These are phyloP conservation scores for Gossypioides kirkii DNA, from an alignment of 345 rosid genomes.

Conservation along the genomic window DNA sequence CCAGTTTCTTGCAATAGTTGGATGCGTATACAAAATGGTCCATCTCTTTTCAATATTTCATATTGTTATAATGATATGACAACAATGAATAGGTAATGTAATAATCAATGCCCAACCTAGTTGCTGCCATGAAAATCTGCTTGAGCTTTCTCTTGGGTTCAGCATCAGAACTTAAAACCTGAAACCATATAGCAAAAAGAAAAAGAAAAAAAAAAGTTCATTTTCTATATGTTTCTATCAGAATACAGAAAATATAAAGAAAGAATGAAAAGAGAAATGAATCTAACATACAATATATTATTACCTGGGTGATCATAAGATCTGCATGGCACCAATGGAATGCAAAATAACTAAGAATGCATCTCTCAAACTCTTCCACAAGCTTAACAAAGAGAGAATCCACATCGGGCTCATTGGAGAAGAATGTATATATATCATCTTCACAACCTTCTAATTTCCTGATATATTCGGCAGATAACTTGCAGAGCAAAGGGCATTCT, in stretches of 20 bases:
- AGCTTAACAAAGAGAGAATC: constrained; percentile 79
- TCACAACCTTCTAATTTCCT: constrained; percentile 61
- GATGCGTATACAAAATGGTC: not conserved
- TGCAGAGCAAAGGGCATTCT: constrained; percentile 82
- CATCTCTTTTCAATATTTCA: not conserved
- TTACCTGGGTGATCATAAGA: constrained; percentile 71
- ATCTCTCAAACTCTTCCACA: constrained; percentile 87
- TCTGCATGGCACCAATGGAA: constrained; percentile 81
- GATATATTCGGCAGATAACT: constrained; percentile 77
- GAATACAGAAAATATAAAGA: not conserved
- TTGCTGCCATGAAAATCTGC: constrained; percentile 80
- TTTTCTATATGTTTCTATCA: not conserved
- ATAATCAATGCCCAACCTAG: constrained; percentile 39
- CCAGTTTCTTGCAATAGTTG: not conserved
- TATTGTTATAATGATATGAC: not conserved
- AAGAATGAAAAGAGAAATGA: not conserved
- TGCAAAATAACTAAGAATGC: constrained; percentile 84
- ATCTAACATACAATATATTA: not conserved
- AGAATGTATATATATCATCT: constrained; percentile 62
- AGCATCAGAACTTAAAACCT: constrained; percentile 54
- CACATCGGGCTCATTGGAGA: constrained; percentile 52
- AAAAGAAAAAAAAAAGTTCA: not conserved
- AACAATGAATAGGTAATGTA: not conserved
- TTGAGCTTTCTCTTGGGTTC: constrained; percentile 72
- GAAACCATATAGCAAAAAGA: constrained; percentile 10